Percentiles rank a stretch among this genome's conserved stretches.
Conservation (phyloP, 2,329 filamentous ascomycete species). For the Penicillium fuscoglaucum region DNA sequence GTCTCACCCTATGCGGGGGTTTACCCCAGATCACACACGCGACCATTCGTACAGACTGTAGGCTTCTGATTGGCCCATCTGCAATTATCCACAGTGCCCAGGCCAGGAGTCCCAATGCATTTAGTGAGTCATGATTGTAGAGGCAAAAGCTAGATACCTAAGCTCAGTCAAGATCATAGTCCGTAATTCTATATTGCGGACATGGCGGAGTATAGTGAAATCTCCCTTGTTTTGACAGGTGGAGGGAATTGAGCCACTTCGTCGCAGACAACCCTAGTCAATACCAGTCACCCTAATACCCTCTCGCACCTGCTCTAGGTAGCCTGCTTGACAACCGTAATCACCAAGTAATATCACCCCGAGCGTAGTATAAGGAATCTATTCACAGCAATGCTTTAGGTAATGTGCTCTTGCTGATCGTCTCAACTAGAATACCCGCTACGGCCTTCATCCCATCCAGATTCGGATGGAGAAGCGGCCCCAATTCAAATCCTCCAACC, state of each 20-base stretch:
- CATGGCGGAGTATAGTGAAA: conserved; percentile 30
- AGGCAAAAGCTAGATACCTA: conserved; percentile 7
- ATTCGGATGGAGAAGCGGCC: conserved; percentile 15
- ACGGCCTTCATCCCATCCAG: conserved; percentile 18
- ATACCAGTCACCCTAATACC: background rate
- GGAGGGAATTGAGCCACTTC: background rate
- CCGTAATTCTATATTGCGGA: conserved; percentile 19
- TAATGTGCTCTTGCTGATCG: background rate
- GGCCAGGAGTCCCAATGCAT: background rate
- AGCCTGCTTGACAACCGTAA: background rate
- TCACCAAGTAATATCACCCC: background rate
- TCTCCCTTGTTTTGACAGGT: conserved; percentile 27
- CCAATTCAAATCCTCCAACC: conserved; percentile 12
- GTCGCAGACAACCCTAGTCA: background rate
- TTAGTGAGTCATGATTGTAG: background rate
- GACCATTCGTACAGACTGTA: background rate
- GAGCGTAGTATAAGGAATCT: background rate
- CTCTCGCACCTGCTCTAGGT: background rate
- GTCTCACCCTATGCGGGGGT: background rate
- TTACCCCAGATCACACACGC: background rate
- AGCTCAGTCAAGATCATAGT: conserved; percentile 16
- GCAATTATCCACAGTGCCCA: background rate
- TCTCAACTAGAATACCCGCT: conserved; percentile 7
- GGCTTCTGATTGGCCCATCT: background rate
- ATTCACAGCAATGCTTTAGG: conserved; percentile 2